Evolutionary conservation across 2,329 filamentous ascomycete species (phyloP).

Genomic region (Aureobasidium sp.): DNA sequence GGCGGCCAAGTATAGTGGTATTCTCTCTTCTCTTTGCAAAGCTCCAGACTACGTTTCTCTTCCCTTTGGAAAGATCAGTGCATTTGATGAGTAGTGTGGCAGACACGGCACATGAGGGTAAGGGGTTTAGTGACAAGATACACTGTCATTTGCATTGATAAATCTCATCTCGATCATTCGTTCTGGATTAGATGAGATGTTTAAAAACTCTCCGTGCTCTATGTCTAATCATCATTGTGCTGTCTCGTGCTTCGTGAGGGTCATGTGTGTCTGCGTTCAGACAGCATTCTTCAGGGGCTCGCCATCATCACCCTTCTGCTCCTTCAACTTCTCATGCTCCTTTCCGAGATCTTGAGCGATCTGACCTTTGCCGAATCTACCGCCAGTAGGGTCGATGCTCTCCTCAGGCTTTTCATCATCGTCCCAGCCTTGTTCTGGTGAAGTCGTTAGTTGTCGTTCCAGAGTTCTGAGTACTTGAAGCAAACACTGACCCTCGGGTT

Average conservation of each 20-base stretch:
- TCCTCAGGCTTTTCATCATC: conserved; percentile 31
- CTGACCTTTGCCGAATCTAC: conserved; percentile 32
- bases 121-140: too few relatives aligned
- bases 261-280: conserved; percentile 14
- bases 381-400: conserved; percentile 32
- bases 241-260: not conserved
- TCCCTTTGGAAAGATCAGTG: too few relatives aligned
- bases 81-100: too few relatives aligned
- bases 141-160: too few relatives aligned
- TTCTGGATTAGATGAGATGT: too few relatives aligned
- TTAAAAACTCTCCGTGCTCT: too few relatives aligned
- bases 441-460: not conserved
- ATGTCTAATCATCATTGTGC: too few relatives aligned
- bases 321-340: conserved; percentile 16
- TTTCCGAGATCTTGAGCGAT: conserved; percentile 31
- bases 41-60: too few relatives aligned
- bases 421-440: not conserved
- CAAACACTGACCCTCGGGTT: conserved; percentile 18
- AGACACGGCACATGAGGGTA: too few relatives aligned
- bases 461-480: not conserved
- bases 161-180: too few relatives aligned
- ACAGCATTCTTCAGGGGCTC: conserved; percentile 26
- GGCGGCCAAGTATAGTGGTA: too few relatives aligned
- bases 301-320: conserved; percentile 1
- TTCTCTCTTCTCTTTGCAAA: too few relatives aligned